Percentiles rank a stretch among this genome's conserved stretches.
Evolutionary conservation across 164 flowering plant species (phyloP).

Genomic region (Dillenia turbinata): DNA sequence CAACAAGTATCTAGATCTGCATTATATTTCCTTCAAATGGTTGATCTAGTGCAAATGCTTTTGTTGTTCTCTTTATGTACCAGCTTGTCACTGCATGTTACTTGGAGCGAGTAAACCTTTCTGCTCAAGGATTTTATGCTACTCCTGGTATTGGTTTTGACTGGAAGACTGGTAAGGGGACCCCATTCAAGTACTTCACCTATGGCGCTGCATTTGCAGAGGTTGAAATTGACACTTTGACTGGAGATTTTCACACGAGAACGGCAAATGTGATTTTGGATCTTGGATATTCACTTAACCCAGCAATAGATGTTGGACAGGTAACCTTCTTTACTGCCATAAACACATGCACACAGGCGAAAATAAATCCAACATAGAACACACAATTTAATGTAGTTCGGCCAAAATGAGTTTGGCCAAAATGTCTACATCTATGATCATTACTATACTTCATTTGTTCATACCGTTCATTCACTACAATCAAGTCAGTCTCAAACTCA

Average conservation of each 20-base stretch:
- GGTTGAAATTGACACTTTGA: constrained; percentile 92
- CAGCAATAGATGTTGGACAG: constrained; percentile 98
- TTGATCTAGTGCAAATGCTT: background rate
- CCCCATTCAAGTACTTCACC: constrained; percentile 83
- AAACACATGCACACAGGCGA: no score
- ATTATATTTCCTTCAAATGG: no score
- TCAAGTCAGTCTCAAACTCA: no score
- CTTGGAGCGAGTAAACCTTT: constrained; percentile 76
- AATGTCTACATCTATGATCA: no score
- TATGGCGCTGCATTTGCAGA: constrained; percentile 97
- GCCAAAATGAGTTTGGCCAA: no score
- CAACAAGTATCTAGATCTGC: no score
- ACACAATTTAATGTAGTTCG: no score
- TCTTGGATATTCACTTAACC: constrained; percentile 91
- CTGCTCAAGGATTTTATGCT: constrained; percentile 91
- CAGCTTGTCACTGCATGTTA: constrained; percentile 76
- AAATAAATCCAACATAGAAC: no score
- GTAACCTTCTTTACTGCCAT: constrained; percentile 22
- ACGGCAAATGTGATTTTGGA: constrained; percentile 68
- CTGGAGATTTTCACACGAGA: constrained; percentile 95
- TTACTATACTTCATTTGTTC: no score
- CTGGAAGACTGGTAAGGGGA: constrained; percentile 78
- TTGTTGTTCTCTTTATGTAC: constrained; percentile 9
- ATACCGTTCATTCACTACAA: no score
- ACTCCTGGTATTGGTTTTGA: constrained; percentile 90